These are phyloP conservation scores for Endotrypanum monterogeii DNA, from an alignment of 208 protist species.

Conservation along the genomic window DNA sequence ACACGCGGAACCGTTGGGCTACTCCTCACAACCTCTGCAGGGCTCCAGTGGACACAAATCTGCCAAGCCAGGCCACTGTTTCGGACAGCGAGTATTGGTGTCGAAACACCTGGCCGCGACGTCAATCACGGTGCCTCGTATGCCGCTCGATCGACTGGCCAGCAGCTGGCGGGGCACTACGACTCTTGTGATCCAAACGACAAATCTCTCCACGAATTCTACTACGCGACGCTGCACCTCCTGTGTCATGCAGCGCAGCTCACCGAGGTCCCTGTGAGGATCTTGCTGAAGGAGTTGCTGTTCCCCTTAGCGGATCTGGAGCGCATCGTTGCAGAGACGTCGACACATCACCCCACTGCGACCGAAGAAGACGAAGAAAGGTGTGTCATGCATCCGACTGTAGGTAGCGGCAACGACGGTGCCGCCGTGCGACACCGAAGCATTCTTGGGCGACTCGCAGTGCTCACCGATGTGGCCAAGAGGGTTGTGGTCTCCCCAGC, in stretches of 20 bases:
- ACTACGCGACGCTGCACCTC: constrained; percentile 13
- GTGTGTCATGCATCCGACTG: not conserved
- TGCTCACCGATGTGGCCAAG: constrained; percentile 4
- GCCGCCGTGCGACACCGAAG: not conserved
- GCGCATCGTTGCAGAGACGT: not conserved
- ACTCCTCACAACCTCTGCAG: constrained; percentile 1
- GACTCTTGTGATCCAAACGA: not conserved
- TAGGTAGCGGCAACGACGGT: not conserved
- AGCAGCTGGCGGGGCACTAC: not conserved
- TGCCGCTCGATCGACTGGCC: no score
- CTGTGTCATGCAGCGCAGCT: constrained; percentile 1
- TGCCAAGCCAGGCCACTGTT: not conserved
- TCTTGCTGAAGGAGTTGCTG: constrained; percentile 21
- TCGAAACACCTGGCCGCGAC: not conserved
- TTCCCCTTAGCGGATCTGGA: constrained; percentile 17
- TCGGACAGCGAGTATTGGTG: not conserved
- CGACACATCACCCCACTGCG: not conserved
- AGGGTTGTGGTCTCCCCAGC: constrained; percentile 4
- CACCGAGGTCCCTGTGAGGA: not conserved
- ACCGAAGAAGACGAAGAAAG: not conserved
- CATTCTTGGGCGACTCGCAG: not conserved
- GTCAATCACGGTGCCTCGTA: not conserved
- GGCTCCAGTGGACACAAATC: not conserved
- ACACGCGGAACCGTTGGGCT: not conserved
- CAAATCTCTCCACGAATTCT: not conserved